Evolutionary conservation across 1,284 basidiomycete species (phyloP).

Genomic region (Apiotrichum akiyoshidainum): DNA sequence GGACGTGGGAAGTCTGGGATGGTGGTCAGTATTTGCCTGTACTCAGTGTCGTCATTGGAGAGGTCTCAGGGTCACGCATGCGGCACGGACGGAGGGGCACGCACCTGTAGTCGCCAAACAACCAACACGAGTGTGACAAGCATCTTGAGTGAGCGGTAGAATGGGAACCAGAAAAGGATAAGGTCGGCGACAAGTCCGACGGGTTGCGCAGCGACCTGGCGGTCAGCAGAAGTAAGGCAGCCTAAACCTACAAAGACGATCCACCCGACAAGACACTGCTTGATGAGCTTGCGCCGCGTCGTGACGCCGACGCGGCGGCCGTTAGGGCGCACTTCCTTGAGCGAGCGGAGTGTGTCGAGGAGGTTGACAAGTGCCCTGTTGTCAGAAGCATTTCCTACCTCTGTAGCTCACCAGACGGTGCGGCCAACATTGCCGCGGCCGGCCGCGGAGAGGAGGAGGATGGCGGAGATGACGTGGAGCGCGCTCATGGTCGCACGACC

Average conservation of each 20-base stretch:
- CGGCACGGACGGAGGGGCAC: background rate
- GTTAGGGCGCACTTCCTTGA: slow-evolving; percentile 28
- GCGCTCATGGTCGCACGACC: slow-evolving; percentile 5
- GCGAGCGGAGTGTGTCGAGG: slow-evolving; percentile 37
- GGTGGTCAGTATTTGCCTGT: no score
- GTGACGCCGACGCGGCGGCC: slow-evolving; percentile 31
- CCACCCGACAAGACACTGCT: slow-evolving; percentile 35
- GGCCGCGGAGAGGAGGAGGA: background rate
- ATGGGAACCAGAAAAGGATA: slow-evolving; percentile 37
- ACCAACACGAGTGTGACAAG: slow-evolving; percentile 23
- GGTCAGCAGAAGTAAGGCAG: background rate
- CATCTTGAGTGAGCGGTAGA: slow-evolving; percentile 32
- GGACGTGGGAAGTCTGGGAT: background rate
- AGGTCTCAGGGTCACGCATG: slow-evolving; percentile 20
- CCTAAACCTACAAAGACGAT: slow-evolving; percentile 30
- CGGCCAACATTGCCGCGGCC: background rate
- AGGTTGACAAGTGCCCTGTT: slow-evolving; percentile 30
- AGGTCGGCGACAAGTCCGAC: slow-evolving; percentile 15
- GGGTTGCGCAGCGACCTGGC: slow-evolving; percentile 23
- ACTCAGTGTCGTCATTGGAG: slow-evolving; percentile 5
- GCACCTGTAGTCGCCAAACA: slow-evolving; percentile 28
- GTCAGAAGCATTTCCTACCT: no score
- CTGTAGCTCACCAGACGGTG: slow-evolving; percentile 12
- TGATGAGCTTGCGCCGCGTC: slow-evolving; percentile 31
- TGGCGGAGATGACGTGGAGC: background rate